These are phyloP conservation scores for Wilcoxina mikolae DNA, from an alignment of 495 filamentous ascomycete genomes.

Conservation along the genomic window DNA sequence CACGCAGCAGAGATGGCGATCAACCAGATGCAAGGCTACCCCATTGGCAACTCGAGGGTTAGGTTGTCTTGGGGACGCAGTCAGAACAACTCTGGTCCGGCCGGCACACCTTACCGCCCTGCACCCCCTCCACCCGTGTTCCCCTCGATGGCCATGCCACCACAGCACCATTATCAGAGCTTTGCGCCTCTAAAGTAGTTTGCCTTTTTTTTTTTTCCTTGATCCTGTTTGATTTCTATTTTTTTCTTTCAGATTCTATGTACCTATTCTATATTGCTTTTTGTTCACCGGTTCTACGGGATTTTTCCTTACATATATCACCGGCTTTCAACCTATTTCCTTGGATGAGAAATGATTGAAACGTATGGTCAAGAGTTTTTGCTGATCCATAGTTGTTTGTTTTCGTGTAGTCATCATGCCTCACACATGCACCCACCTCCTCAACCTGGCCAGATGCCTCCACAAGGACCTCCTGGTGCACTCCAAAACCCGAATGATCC, in stretches of 20 bases:
- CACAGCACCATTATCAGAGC: slow-evolving; percentile 55
- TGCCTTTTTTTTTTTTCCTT: slow-evolving; percentile 20
- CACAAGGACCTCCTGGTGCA: slow-evolving; percentile 34
- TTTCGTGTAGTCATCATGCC: slow-evolving; percentile 35
- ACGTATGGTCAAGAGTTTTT: slow-evolving; percentile 15
- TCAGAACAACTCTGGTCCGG: slow-evolving; percentile 97
- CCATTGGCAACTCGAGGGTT: slow-evolving; percentile 96
- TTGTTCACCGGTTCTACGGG: slow-evolving; percentile 8
- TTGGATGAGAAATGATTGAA: slow-evolving; percentile 5
- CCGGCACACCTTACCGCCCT: slow-evolving; percentile 92
- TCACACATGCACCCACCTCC: slow-evolving; percentile 36
- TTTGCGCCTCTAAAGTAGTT: slow-evolving; percentile 65
- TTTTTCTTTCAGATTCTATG: slow-evolving; percentile 29
- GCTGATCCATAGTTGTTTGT: slow-evolving; percentile 28
- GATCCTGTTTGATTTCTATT: slow-evolving; percentile 19
- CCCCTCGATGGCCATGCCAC: slow-evolving; percentile 73
- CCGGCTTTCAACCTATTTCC: slow-evolving; percentile 13
- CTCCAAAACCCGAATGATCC: slow-evolving; percentile 33
- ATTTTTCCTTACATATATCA: slow-evolving; percentile 4
- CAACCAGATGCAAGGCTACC: slow-evolving; percentile 99
- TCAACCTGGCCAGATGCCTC: slow-evolving; percentile 30
- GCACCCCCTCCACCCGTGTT: slow-evolving; percentile 81
- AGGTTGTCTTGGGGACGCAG: slow-evolving; percentile 93
- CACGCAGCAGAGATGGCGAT: slow-evolving; percentile 99
- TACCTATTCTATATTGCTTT: slow-evolving; percentile 32